phyloP scores from a whole-genome alignment of 176 grass and related monocot genomes.

The Carex myosuroides region DNA sequence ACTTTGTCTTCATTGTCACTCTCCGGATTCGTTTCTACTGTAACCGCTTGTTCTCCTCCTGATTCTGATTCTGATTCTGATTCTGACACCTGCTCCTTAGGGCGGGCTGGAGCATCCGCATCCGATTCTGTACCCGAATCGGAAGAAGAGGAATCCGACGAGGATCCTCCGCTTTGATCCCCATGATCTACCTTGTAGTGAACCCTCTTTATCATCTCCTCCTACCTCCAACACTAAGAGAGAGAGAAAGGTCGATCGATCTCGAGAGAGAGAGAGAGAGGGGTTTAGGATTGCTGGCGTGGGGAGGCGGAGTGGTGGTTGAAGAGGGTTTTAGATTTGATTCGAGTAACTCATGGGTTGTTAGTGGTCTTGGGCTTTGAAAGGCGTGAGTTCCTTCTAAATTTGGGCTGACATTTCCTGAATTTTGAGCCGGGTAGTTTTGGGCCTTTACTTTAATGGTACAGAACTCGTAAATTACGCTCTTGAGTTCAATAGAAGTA shows the following conservation, averaged over 20 bases:
- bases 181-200: constrained; percentile 62
- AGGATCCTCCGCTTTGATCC: constrained; percentile 26
- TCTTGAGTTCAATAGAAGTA: too few relatives aligned
- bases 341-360: background rate
- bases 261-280: background rate
- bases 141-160: constrained; percentile 31
- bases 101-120: background rate
- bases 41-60: background rate
- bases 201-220: constrained; percentile 72
- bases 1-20: background rate
- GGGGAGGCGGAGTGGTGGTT: background rate
- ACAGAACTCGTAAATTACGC: too few relatives aligned
- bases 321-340: constrained; percentile 6
- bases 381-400: background rate
- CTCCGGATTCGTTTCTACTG: background rate
- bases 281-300: background rate
- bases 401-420: background rate
- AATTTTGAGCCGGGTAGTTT: background rate
- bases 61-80: constrained; percentile 9
- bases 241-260: background rate
- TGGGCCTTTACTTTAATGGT: too few relatives aligned
- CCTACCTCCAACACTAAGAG: background rate
- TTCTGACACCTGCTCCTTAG: background rate
- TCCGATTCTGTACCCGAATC: constrained; percentile 34
- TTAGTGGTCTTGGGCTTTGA: background rate